Base-by-base conservation (phyloP, 2,329 filamentous ascomycete genomes). In the Emmonsiellopsis sp. region DNA sequence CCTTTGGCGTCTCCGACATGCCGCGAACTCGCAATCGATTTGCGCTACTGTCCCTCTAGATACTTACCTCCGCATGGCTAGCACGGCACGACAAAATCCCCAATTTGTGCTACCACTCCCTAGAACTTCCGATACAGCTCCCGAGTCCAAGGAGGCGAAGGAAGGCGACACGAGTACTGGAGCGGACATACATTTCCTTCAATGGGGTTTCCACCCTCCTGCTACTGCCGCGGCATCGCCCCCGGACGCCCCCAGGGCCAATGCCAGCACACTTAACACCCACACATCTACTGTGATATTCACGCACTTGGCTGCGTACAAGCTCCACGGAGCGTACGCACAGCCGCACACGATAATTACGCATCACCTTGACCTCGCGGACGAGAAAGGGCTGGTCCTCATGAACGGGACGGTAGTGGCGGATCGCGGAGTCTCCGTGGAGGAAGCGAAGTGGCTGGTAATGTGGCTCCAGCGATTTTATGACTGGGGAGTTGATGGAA, bases 391-490 rank as follows among this genome's bases (percentile, higher is more conserved):
- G 5, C 65, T 97, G 30, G 90, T 96, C 11, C 75, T 98, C 58
- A 85, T 96, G 76, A 87, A 93, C 66, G 93, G 93, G 0, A 79
- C 80, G 59, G 85, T 97, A 11, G 76, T 87, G 52, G 83, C 89
- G 56, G 85, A 85, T 32, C 76, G 84, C 10, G 91, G 92, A 4
- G 82, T 95, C 5, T 84, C 77, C 58, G 79, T 88, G 0, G 82
- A 90, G 51, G 87, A 95, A 66, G 91, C 87, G n/a, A 85, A 84
- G 70, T 96, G 88, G 85, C 73, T 98, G 62, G 77, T 95, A 49
- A 87, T 96, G 82, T 93, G 89, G 62, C 74, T 98, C 73, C 93
- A 98, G 76, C 84, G 89, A 65, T 98, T 98, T 70, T 98, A 98
- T 66, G 73, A 75, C 53, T 71, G 74, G 69, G 82, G 85, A 15